Base-by-base conservation (phyloP, 805 yeast genomes). In the Candida stauntonica region DNA sequence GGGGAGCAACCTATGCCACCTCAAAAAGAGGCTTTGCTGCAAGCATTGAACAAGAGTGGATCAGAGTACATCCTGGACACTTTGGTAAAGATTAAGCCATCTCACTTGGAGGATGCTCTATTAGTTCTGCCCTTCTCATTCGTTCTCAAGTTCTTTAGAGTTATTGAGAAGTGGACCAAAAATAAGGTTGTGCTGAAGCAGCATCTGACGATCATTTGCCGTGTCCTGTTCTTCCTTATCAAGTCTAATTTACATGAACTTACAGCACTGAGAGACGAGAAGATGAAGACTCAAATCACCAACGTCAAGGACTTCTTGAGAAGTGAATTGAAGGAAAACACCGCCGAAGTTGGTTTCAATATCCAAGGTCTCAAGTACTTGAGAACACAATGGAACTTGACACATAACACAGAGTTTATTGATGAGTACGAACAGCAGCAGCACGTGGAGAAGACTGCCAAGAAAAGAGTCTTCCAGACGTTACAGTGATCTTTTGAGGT, bases 81-180 rank as follows among this genome's bases (percentile, higher is more conserved):
- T 0, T 59, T 91, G 13, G 56, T 67, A 26, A 79, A 78, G 53
- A 86, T 93, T 58, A 82, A 74, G 51, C 77, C 95, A 1, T 74
- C 94, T 0, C 96, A 91, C 53, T 64, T 93, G 26, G 96, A 91
- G 52, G 99, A 93, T 62, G 95, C 98, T 2, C 70, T 93, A 39
- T 63, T 93, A 33, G 95, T 93, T 1, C 68, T 93, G 38, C 96
- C 99, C 23, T 89, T 91, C 54, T 86, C 95, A 9, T 83, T 81
- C 61, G 81, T 89, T 3, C 58, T 80, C 39, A 76, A 75, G 48
- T 69, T 93, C 35, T 70, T 93, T 46, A 71, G 70, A 49, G 84
- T 88, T 51, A 76, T 93, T 38, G 81, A 79, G 46, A 69, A 76
- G 20, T 89, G 96, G 86, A 76, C 93, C 27, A 61, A 66, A 36